phyloP scores from a whole-genome alignment of 768 basidiomycete species.

The Mycena floridula region DNA sequence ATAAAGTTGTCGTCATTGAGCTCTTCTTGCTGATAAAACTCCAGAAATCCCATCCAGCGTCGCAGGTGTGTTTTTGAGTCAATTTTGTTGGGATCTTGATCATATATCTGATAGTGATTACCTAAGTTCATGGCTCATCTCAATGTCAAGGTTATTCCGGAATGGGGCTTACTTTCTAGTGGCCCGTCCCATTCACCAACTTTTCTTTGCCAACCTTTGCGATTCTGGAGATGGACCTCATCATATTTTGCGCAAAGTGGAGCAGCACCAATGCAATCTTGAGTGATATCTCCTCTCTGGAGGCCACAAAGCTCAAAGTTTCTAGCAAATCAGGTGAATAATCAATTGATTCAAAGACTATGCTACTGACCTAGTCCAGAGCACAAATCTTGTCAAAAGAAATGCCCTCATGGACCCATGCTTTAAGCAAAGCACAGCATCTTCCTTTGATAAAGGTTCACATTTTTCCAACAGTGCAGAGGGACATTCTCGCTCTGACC shows the following conservation, averaged over 20 bases:
- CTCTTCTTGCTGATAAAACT: slow-evolving; percentile 10
- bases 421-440: not conserved
- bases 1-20: slow-evolving; percentile 22
- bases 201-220: slow-evolving; percentile 19
- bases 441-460: not conserved
- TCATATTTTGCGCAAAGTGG: slow-evolving; percentile 3
- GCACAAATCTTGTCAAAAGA: not conserved
- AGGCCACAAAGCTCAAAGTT: not conserved
- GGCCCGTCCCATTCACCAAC: slow-evolving; percentile 9
- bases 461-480: not conserved
- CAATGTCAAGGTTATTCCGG: slow-evolving; percentile 2
- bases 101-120: not conserved
- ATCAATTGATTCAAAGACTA: not conserved
- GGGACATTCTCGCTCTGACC: not conserved
- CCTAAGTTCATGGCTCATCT: not conserved
- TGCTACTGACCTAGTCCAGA: not conserved
- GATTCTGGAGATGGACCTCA: slow-evolving; percentile 12
- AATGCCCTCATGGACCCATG: not conserved
- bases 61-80: not conserved
- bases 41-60: not conserved
- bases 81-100: not conserved
- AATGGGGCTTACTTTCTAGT: slow-evolving; percentile 3
- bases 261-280: not conserved
- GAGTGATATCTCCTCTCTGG: not conserved
- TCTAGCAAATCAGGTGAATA: not conserved